phyloP scores from a whole-genome alignment of 2,329 filamentous ascomycete species.

The Periconia sp. region DNA sequence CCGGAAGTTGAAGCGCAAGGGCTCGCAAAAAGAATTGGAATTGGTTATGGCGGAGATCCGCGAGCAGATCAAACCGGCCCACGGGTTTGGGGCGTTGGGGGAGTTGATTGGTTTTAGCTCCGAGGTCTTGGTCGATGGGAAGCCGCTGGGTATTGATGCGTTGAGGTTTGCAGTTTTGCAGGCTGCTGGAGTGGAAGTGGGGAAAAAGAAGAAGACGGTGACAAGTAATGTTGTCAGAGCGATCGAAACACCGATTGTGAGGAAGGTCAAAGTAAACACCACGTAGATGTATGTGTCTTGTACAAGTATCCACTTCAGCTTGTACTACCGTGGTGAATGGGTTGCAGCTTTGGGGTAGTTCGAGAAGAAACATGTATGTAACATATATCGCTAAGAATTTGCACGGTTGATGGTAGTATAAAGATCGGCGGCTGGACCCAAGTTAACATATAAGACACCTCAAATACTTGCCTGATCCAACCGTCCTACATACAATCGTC shows the following conservation, averaged over 20 bases:
- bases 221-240: not conserved
- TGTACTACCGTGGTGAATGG: too few species aligned
- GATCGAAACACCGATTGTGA: too few species aligned
- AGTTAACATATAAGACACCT: not conserved
- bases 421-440: not conserved
- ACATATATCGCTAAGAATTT: too few species aligned
- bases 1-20: conserved; percentile 18
- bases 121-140: conserved; percentile 50
- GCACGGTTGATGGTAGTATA: not conserved
- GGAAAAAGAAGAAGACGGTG: not conserved
- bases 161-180: conserved; percentile 66
- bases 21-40: conserved; percentile 49
- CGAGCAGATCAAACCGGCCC: conserved; percentile 38
- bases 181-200: conserved; percentile 47
- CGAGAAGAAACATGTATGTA: too few species aligned
- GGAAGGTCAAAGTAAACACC: too few species aligned
- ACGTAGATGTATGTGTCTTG: too few species aligned
- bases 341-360: too few species aligned
- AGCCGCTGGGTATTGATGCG: conserved; percentile 61
- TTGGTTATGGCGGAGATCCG: conserved; percentile 40
- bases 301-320: too few species aligned
- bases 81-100: conserved; percentile 48
- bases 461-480: not conserved
- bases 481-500: too few species aligned
- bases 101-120: conserved; percentile 64